These are phyloP conservation scores for Blastobotrys persicus DNA, from an alignment of 1,139 yeast species.

Conservation along the genomic window DNA sequence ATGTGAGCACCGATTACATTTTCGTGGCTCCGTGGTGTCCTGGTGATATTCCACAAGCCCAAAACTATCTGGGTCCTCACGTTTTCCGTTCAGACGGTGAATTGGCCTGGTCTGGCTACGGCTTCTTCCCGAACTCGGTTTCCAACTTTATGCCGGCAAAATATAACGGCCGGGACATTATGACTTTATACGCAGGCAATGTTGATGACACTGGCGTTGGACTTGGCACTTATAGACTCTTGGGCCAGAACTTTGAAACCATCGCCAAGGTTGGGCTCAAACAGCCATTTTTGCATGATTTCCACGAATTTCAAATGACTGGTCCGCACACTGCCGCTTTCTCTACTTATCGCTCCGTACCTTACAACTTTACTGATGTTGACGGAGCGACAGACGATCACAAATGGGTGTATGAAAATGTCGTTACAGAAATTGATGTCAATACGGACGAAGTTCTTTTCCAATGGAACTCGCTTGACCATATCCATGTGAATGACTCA, in stretches of 20 bases:
- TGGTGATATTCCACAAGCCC: constrained; percentile 13
- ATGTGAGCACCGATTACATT: constrained; percentile 1
- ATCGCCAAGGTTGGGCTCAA: constrained; percentile 16
- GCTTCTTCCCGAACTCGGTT: constrained; percentile 14
- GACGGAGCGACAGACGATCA: not conserved
- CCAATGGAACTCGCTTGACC: constrained; percentile 44
- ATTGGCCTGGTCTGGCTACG: constrained; percentile 21
- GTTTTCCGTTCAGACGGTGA: constrained; percentile 18
- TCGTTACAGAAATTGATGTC: constrained; percentile 36
- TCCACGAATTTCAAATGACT: constrained; percentile 19
- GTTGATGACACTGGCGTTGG: constrained; percentile 18
- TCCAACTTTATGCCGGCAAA: constrained; percentile 18
- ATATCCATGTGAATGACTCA: constrained; percentile 28
- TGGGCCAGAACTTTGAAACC: constrained; percentile 17
- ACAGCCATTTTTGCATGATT: constrained; percentile 17
- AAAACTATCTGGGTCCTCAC: constrained; percentile 17
- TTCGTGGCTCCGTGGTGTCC: constrained; percentile 20
- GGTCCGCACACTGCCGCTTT: constrained; percentile 16
- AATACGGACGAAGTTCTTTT: constrained; percentile 41
- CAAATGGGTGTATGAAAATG: constrained; percentile 12
- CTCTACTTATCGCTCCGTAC: constrained; percentile 18
- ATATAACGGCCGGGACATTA: constrained; percentile 12
- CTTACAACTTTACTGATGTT: constrained; percentile 11
- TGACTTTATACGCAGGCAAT: constrained; percentile 16
- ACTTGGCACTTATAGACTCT: constrained; percentile 17